Conservation (phyloP, 176 grass and related monocot genomes). For the Rhynchospora breviuscula region DNA sequence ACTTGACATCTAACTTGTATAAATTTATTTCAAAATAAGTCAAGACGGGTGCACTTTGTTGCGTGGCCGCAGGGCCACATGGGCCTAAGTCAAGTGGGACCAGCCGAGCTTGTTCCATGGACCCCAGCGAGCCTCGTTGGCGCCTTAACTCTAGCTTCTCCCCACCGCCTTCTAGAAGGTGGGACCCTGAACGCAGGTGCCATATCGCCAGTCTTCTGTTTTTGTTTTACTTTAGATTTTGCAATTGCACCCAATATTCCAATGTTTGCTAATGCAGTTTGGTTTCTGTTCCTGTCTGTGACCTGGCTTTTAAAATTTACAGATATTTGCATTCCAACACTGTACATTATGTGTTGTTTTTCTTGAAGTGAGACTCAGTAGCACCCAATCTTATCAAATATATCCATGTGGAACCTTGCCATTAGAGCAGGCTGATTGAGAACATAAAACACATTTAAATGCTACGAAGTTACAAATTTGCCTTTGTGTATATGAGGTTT, state of each 20-base stretch:
- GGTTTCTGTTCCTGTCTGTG: slow-evolving; percentile 33
- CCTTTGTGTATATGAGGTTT: neutral
- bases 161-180: slow-evolving; percentile 63
- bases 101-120: slow-evolving; percentile 75
- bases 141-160: slow-evolving; percentile 88
- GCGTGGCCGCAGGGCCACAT: slow-evolving; percentile 96
- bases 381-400: neutral
- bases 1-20: slow-evolving; percentile 17
- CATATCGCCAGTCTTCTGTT: slow-evolving; percentile 44
- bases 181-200: slow-evolving; percentile 54
- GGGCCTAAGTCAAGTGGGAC: slow-evolving; percentile 63
- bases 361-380: neutral
- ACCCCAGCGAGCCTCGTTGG: slow-evolving; percentile 81
- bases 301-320: slow-evolving; percentile 44
- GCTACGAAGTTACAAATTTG: neutral
- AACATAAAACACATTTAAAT: neutral
- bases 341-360: neutral
- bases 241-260: slow-evolving; percentile 55
- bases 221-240: slow-evolving; percentile 23
- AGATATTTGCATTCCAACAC: neutral
- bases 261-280: slow-evolving; percentile 14
- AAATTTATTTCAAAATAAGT: slow-evolving; percentile 43
- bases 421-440: neutral
- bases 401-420: neutral
- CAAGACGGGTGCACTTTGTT: slow-evolving; percentile 98